phyloP scores from a whole-genome alignment of 306 rosid genomes.

The Vigna trinervia region DNA sequence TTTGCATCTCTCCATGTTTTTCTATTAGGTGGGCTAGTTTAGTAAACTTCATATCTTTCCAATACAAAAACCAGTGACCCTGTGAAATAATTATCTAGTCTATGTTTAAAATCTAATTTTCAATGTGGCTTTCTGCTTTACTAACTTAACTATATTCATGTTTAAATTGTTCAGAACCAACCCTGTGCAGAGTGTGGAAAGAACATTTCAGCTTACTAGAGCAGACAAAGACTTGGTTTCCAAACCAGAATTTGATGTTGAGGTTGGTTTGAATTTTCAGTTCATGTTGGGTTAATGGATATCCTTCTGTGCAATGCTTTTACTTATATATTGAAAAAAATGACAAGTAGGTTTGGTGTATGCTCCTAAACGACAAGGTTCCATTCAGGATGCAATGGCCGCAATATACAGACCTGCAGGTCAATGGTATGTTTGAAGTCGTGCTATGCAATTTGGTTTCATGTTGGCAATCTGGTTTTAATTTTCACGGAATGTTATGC shows the following conservation, averaged over 20 bases:
- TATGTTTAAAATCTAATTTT: conserved; percentile 16
- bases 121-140: conserved; percentile 21
- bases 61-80: conserved; percentile 17
- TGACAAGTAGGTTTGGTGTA: conserved; percentile 87
- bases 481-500: conserved; percentile 14
- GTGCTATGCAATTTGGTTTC: conserved; percentile 4
- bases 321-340: conserved; percentile 37
- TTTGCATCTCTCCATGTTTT: no score
- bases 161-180: conserved; percentile 65
- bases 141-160: conserved; percentile 38
- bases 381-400: conserved; percentile 99
- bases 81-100: neutral
- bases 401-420: conserved; percentile 84
- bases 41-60: conserved; percentile 16
- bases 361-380: conserved; percentile 98
- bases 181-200: conserved; percentile 87
- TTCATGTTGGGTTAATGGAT: conserved; percentile 35
- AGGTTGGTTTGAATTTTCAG: conserved; percentile 64
- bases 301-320: conserved; percentile 16
- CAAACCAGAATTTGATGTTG: conserved; percentile 82
- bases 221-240: conserved; percentile 76
- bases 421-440: conserved; percentile 73
- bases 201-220: conserved; percentile 82
- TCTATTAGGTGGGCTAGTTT: conserved; percentile 5
- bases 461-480: conserved; percentile 29